Base-by-base conservation (phyloP, 1,284 basidiomycete species). In the Ceratobasidium sp. region DNA sequence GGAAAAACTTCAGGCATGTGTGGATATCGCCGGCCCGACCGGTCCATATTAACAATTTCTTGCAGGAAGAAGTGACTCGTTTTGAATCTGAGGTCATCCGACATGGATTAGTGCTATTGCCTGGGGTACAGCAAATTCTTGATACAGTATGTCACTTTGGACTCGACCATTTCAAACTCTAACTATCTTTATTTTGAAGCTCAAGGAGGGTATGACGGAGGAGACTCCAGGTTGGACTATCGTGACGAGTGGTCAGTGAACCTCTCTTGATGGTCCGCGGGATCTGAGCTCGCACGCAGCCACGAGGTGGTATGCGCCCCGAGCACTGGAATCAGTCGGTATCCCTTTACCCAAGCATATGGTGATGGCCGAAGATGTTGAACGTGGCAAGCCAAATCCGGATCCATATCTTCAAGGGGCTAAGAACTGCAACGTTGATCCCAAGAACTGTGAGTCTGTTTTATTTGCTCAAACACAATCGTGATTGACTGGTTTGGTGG, bases 351-450 rank as follows among this genome's bases (percentile, higher is more conserved):
- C 91, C 79, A 79, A 9, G 80, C 80, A 59, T 86, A 87, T 90
- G 67, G 85, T 94, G 74, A 93, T 92, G 1, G 89, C 90, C 5
- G 87, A 90, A 78, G 89, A 93, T 78, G 92, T 94, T 18, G 76
- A 80, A 23, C 81, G 86, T 71, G 93, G 93, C 50, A 95, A 94
- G 81, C 93, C 93, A 28, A 85, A 90, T 77, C 93, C 93, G 0
- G 92, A 88, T 48, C 93, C 93, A 34, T 96, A 94, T 79, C 80
- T 90, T 23, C 84, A 85, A 0, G 90, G 89, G 21, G 90, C 90
- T 36, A 76, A 77, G 46, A 82, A 81, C 43, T 85, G 86, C 76
- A 81, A 81, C 18, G 82, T 84, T 26, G 81, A 87, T 60, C 82
- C 87, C 1, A 79, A 79, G 23, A 85, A 84, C 60, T 91, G 90